phyloP scores from a whole-genome alignment of 495 filamentous ascomycete species.

The Jackrogersella multiformis region DNA sequence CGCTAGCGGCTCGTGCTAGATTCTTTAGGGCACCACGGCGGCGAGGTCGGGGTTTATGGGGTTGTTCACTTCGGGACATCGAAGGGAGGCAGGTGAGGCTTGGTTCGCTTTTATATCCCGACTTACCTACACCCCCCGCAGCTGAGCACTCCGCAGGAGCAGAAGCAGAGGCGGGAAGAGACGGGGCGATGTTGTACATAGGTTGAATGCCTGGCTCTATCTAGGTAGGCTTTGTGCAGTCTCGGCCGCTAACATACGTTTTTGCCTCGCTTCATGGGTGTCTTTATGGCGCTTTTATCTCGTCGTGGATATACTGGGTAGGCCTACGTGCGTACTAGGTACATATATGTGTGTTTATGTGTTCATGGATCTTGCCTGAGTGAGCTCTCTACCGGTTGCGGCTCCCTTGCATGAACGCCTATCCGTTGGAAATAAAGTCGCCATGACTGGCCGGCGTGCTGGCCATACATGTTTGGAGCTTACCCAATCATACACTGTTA shows the following conservation, averaged over 20 bases:
- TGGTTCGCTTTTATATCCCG: constrained; percentile 21
- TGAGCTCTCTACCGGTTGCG: constrained; percentile 5
- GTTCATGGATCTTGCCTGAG: neutral
- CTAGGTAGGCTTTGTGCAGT: constrained; percentile 7
- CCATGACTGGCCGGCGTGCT: neutral
- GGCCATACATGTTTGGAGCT: neutral
- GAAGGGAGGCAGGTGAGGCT: too few relatives aligned
- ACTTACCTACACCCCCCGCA: neutral
- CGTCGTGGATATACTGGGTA: neutral
- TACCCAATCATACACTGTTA: constrained; percentile 1
- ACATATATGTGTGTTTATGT: neutral
- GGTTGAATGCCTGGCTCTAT: constrained; percentile 14
- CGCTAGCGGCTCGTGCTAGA: constrained; percentile 12
- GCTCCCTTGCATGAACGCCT: constrained; percentile 19
- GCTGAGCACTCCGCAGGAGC: constrained; percentile 5
- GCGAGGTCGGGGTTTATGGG: neutral
- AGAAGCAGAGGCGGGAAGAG: neutral
- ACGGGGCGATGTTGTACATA: constrained; percentile 20
- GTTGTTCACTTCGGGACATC: constrained; percentile 8
- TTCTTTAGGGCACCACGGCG: constrained; percentile 7
- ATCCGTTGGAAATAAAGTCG: neutral
- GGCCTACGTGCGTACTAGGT: constrained; percentile 1
- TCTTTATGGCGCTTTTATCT: neutral
- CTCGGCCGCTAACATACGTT: neutral
- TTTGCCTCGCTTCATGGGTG: neutral